Base-by-base conservation (phyloP, 371 early-diverging fungal species). In the Quaeritorhiza haematococci region DNA sequence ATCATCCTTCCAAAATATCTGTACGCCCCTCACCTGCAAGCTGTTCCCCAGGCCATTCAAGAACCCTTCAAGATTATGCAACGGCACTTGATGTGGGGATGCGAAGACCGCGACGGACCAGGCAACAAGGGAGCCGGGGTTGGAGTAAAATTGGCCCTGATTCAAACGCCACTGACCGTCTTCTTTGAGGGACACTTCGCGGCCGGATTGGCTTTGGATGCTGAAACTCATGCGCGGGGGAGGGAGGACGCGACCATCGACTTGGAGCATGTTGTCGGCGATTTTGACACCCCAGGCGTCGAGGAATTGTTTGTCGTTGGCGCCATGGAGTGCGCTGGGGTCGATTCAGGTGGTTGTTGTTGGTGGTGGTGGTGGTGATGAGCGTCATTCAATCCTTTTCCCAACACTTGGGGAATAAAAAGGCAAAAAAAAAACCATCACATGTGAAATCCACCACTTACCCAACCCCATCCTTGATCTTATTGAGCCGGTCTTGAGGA, bases 111-210 rank as follows among this genome's bases (percentile, higher is more conserved):
- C 59, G 49, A 60, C 45, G 34, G 55, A 44, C 60, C 58, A 60
- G 48, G 59, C 21, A 7, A 28, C 23, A 28, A 59, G 59, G 28
- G 29, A 30, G n/a, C 58, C 59, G n/a, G 55, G 55, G 15, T 8
- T 15, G 33, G 33, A 17, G 33, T 58, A 49, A 3, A 46, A 29
- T n/a, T 53, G 19, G 23, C 41, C 56, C 8, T 64, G 53, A 19
- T 54, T 48, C 26, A 63, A 58, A 24, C 58, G 35, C 61, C 61
- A 67, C 8, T 55, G 46, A n/a, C 68, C 68, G 24, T 67, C 60
- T 4, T 30, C 21, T n/a, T n/a, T n/a, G 2, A 63, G 67, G 3
- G 55, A 58, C 13, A 67, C 53, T 32, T 43, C 41, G 19, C 50
- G 52, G 3, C 33, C 50, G n/a, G 13, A 49, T 23, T 49, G 33